A percentile compares a stretch with the other conserved stretches of the same genome.
phyloP scores from a whole-genome alignment of 768 basidiomycete genomes.

The Trametes elegans region DNA sequence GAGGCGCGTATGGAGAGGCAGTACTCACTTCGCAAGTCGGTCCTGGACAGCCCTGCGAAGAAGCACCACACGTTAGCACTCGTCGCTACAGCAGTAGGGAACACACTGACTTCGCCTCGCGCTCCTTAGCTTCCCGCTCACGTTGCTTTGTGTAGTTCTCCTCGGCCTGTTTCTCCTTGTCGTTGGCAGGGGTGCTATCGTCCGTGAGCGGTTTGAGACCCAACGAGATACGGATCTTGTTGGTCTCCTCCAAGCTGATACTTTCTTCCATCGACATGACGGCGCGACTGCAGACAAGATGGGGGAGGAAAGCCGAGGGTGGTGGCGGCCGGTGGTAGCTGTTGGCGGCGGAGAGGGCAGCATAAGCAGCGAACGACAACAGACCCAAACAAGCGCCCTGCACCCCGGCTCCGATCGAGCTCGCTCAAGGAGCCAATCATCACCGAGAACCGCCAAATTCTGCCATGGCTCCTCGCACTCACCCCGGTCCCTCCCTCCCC shows the following conservation, averaged over 20 bases:
- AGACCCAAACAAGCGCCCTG: conserved; percentile 6
- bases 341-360: conserved; percentile 1
- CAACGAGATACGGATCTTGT: conserved; percentile 90
- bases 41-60: conserved; percentile 62
- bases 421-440: conserved; percentile 13
- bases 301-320: background rate
- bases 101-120: conserved; percentile 66
- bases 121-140: conserved; percentile 66
- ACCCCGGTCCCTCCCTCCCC: conserved; percentile 27
- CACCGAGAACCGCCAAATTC: conserved; percentile 12
- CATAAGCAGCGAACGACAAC: conserved; percentile 2
- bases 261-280: conserved; percentile 71
- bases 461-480: conserved; percentile 23
- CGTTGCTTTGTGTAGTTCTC: conserved; percentile 77
- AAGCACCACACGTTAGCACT: conserved; percentile 18
- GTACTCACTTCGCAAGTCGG: conserved; percentile 85
- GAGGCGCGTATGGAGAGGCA: conserved; percentile 16
- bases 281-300: background rate
- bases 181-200: conserved; percentile 65
- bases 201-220: conserved; percentile 94
- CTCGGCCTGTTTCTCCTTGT: conserved; percentile 84
- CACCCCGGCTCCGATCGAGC: too few species aligned
- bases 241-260: conserved; percentile 91
- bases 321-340: background rate
- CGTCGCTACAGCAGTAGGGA: conserved; percentile 5